A percentile compares a stretch with the other conserved stretches of the same genome.
phyloP scores from a whole-genome alignment of 495 filamentous ascomycete species.

The Xylona heveae region DNA sequence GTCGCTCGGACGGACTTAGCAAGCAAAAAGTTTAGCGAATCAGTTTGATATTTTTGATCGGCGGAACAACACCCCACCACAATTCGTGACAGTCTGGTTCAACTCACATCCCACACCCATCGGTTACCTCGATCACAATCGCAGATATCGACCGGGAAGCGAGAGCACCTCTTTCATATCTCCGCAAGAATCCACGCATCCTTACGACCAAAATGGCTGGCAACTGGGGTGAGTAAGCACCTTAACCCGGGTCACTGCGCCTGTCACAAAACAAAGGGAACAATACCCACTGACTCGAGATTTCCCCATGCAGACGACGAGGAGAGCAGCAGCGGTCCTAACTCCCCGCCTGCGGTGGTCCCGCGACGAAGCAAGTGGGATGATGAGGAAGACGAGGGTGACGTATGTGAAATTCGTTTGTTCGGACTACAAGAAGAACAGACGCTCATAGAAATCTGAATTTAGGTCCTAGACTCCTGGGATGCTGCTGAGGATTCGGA shows the following conservation, averaged over 20 bases:
- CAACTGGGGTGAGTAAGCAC: neutral
- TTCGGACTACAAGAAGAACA: too few species aligned
- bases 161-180: neutral
- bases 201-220: too few species aligned
- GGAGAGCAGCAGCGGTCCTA: constrained; percentile 35
- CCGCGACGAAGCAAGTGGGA: constrained; percentile 52
- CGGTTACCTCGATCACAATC: too few species aligned
- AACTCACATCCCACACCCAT: too few species aligned
- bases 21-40: too few species aligned
- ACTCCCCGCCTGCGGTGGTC: constrained; percentile 34
- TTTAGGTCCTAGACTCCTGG: constrained; percentile 86
- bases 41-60: too few species aligned
- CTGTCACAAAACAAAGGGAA: neutral
- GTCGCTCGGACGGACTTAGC: too few species aligned
- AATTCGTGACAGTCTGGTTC: too few species aligned
- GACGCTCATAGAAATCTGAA: constrained; percentile 3
- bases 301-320: constrained; percentile 38
- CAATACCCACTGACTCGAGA: neutral
- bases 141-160: too few species aligned
- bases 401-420: constrained; percentile 37
- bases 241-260: neutral
- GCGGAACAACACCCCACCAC: too few species aligned
- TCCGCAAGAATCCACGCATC: neutral
- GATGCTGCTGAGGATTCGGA: constrained; percentile 94
- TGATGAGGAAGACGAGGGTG: constrained; percentile 75